Evolutionary conservation across 208 protist species (phyloP), one percentile per base, ranked within the genome.

Genomic region (Leishmania lainsoni): DNA sequence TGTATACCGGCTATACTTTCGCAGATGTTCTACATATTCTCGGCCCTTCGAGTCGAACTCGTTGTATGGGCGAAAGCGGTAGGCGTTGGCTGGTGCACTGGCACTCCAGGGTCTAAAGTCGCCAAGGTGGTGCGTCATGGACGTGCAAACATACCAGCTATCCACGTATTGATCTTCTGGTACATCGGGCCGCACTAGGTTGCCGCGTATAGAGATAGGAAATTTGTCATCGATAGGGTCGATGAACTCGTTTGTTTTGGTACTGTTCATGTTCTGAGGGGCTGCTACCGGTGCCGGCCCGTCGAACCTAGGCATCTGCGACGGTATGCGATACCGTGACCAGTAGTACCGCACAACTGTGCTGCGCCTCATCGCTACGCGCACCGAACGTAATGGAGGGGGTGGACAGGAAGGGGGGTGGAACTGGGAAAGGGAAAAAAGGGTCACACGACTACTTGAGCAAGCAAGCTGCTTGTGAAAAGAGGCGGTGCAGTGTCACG

Each of bases 181-280:
- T 12, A 97, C 92, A 71, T 97, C 92, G 12, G 94, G 94, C 2
- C 92, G 90, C 39, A 94, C 89, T 12, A 95, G 54, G 42, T 90
- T 91, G 49, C 94, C 94, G 48, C 94, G 90, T 72, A 97, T 97
- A 42, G 89, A 93, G 16, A 94, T 78, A 9, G 94, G 94, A 68
- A 97, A 97, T 70, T 95, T 96, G 78, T 97, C 94, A 76, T 97
- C 92, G 68, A 97, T 95, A 6, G 94, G 94, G 80, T 97, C 94
- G 69, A 97, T 95, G 81, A 94, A 97, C 86, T 95, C 93, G 75
- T 95, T 96, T 5, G 92, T 95, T 80, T 96, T 96, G 42, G 91
- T 97, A 80, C 88, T 96, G 81, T 97, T 97, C 94, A 97, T 97
- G 84, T 93, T 97, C 74, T 97, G 94, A 49, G 94, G 94, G 2